phyloP scores from a whole-genome alignment of 2,329 filamentous ascomycete species.

The Ambrosiella xylebori region DNA sequence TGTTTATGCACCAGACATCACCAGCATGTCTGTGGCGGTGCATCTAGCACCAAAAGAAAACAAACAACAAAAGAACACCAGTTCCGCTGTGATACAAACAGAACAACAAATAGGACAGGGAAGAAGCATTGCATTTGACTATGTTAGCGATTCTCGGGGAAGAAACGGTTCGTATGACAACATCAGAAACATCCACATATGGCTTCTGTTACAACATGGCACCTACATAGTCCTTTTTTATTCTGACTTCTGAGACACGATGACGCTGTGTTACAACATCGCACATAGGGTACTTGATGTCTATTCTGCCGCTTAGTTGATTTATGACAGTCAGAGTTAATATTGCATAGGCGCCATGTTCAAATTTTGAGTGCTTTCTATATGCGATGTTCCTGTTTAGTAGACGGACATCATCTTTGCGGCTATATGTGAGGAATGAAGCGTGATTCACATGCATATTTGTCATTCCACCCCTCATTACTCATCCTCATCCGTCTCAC shows the following conservation, averaged over 20 bases:
- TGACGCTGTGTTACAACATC: neutral
- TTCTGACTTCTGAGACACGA: neutral
- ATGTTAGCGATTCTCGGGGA: neutral
- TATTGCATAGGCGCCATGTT: too few relatives aligned
- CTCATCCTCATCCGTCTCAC: neutral
- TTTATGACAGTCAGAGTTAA: neutral
- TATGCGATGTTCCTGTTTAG: too few relatives aligned
- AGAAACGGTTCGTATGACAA: neutral
- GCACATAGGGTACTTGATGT: neutral
- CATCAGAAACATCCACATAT: conserved; percentile 1
- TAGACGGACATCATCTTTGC: too few relatives aligned
- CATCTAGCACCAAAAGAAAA: too few relatives aligned
- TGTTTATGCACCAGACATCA: too few relatives aligned
- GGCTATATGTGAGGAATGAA: too few relatives aligned
- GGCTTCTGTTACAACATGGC: neutral
- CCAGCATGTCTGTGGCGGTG: too few relatives aligned
- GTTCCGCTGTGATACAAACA: too few relatives aligned
- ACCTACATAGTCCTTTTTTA: neutral
- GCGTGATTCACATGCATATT: neutral
- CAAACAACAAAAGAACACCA: too few relatives aligned
- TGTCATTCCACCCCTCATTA: neutral
- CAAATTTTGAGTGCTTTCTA: too few relatives aligned
- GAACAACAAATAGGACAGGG: too few relatives aligned
- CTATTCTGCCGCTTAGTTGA: neutral
- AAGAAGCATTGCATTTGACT: neutral